phyloP scores from a whole-genome alignment of 2,329 filamentous ascomycete genomes.

The Colletotrichum ledebouriae region DNA sequence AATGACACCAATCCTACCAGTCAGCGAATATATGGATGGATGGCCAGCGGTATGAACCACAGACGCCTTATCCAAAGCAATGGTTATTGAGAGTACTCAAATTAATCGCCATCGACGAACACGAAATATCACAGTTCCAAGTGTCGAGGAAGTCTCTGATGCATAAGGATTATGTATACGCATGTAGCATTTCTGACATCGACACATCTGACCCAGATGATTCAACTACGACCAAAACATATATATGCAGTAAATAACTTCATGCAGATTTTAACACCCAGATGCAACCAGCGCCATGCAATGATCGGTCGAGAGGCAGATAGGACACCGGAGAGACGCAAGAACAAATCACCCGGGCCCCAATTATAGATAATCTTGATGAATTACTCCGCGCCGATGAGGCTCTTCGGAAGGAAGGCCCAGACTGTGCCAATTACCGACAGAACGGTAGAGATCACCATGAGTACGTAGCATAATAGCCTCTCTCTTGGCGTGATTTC shows the following conservation, averaged over 20 bases:
- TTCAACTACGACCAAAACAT: no score
- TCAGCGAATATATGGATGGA: no score
- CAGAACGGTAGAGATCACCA: slow-evolving; percentile 77
- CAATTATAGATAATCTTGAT: neutral
- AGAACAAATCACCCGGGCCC: neutral
- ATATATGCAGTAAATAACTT: neutral
- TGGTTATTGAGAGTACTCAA: no score
- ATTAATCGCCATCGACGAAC: no score
- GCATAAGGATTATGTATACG: no score
- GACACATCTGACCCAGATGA: no score
- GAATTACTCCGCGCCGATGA: slow-evolving; percentile 69
- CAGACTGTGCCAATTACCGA: slow-evolving; percentile 86
- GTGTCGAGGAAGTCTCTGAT: no score
- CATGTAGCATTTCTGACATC: no score
- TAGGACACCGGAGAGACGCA: slow-evolving; percentile 20
- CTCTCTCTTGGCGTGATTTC: slow-evolving; percentile 76
- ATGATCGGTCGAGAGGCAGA: slow-evolving; percentile 5
- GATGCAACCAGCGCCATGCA: slow-evolving; percentile 21
- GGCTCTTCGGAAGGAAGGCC: slow-evolving; percentile 86
- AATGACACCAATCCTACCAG: no score
- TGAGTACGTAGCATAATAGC: slow-evolving; percentile 75
- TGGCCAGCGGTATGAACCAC: no score
- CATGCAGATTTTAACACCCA: neutral
- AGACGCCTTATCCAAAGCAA: no score
- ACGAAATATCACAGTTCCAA: no score